Percentiles rank a stretch among this genome's conserved stretches.
Conservation (phyloP, 768 basidiomycete species). For the Ramaria sp. region DNA sequence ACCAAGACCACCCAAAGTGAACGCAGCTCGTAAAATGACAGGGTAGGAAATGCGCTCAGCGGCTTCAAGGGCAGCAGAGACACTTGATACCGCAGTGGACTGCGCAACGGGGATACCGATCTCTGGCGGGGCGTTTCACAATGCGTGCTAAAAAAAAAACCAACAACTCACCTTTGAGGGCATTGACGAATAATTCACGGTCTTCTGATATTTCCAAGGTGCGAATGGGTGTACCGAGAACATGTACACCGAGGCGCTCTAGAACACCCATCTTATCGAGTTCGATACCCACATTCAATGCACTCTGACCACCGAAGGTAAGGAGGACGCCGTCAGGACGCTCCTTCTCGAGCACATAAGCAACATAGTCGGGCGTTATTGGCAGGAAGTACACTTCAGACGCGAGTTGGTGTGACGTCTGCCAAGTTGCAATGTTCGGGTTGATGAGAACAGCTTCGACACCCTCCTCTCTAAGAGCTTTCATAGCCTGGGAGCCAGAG, state of each 20-base stretch:
- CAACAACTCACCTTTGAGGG: constrained; percentile 69
- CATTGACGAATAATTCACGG: constrained; percentile 90
- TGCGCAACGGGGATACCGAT: constrained; percentile 94
- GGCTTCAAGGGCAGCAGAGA: constrained; percentile 85
- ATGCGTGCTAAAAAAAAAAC: background rate
- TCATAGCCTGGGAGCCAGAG: constrained; percentile 97
- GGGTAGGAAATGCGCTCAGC: constrained; percentile 92
- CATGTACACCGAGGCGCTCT: constrained; percentile 84
- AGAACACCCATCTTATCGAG: constrained; percentile 95
- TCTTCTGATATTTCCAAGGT: constrained; percentile 97
- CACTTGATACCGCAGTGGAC: constrained; percentile 93
- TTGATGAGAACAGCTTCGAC: constrained; percentile 93
- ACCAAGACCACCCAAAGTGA: constrained; percentile 97
- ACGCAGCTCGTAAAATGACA: constrained; percentile 93
- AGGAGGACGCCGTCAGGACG: constrained; percentile 94
- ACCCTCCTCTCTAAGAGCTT: constrained; percentile 93
- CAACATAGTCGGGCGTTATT: constrained; percentile 94
- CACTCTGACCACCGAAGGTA: constrained; percentile 97
- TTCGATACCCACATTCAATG: constrained; percentile 93
- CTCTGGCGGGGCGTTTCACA: constrained; percentile 40
- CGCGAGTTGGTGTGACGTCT: constrained; percentile 95
- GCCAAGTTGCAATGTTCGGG: constrained; percentile 99
- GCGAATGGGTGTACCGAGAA: constrained; percentile 89
- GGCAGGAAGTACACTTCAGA: constrained; percentile 97
- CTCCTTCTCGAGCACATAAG: constrained; percentile 97